Percentiles rank a stretch among this genome's conserved stretches.
phyloP scores from a whole-genome alignment of 768 basidiomycete species.

The Royoungia palumana region DNA sequence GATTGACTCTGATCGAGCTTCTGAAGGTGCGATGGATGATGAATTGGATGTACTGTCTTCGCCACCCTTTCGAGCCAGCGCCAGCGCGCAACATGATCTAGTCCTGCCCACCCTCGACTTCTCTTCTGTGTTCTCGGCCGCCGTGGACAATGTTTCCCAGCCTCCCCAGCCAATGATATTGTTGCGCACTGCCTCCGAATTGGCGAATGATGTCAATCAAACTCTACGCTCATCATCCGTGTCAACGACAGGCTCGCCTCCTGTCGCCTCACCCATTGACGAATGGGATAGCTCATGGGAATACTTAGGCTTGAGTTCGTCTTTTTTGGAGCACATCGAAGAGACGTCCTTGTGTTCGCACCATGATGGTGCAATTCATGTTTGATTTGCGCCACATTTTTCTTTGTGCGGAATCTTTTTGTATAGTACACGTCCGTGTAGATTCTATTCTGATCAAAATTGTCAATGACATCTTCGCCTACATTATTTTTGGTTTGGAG shows the following conservation, averaged over 20 bases:
- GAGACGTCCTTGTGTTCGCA: neutral
- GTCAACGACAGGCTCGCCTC: neutral
- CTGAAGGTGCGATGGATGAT: conserved; percentile 8
- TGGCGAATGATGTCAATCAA: conserved; percentile 10
- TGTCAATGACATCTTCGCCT: no score
- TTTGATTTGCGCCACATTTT: neutral
- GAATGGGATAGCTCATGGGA: conserved; percentile 26
- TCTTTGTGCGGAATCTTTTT: neutral
- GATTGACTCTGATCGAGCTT: conserved; percentile 3
- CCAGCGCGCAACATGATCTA: conserved; percentile 63
- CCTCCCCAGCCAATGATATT: conserved; percentile 16
- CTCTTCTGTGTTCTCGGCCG: conserved; percentile 44
- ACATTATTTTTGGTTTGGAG: no score
- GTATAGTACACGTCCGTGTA: neutral
- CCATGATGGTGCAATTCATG: neutral
- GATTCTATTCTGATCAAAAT: no score
- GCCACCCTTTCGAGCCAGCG: conserved; percentile 24
- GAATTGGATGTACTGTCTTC: conserved; percentile 3
- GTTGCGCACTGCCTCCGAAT: conserved; percentile 25
- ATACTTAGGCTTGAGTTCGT: conserved; percentile 13
- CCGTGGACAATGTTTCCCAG: neutral
- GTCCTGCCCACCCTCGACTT: conserved; percentile 77
- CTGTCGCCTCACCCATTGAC: neutral
- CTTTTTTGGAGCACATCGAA: conserved; percentile 12
- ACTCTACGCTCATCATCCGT: neutral